Evolutionary conservation across 805 yeast genomes (phyloP).

Genomic region (Blastobotrys parvus): DNA sequence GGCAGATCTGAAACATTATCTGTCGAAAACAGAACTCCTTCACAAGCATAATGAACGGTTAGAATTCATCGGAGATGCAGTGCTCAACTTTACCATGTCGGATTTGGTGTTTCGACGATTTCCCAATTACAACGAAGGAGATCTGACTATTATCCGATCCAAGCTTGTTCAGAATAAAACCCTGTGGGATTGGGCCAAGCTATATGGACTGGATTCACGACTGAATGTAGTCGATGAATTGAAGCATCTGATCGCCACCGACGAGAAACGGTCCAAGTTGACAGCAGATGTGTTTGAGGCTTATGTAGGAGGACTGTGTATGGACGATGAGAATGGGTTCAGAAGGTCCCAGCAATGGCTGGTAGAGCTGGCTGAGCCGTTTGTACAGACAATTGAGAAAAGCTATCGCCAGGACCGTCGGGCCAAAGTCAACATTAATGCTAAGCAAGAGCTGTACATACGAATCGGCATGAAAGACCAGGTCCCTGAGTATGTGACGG

Average conservation of each 20-base stretch:
- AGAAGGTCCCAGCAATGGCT: constrained; percentile 27
- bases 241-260: constrained; percentile 7
- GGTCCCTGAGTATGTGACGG: constrained; percentile 50
- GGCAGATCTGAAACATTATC: constrained; percentile 47
- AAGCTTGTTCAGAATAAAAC: constrained; percentile 64
- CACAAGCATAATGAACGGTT: constrained; percentile 73
- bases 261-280: constrained; percentile 39
- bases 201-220: constrained; percentile 35
- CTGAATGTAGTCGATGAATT: constrained; percentile 10
- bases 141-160: constrained; percentile 61
- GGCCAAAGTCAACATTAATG: constrained; percentile 43
- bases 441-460: constrained; percentile 65
- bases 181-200: constrained; percentile 58
- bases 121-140: constrained; percentile 74
- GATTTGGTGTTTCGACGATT: constrained; percentile 54
- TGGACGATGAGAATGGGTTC: constrained; percentile 40
- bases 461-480: constrained; percentile 66
- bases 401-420: constrained; percentile 18
- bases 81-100: constrained; percentile 63
- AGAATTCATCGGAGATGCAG: constrained; percentile 87
- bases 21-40: constrained; percentile 48
- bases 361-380: constrained; percentile 25
- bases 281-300: constrained; percentile 92
- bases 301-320: constrained; percentile 74
- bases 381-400: constrained; percentile 28